Evolutionary conservation across 2,329 filamentous ascomycete species (phyloP).

Genomic region (Botryosphaeria dothidea): DNA sequence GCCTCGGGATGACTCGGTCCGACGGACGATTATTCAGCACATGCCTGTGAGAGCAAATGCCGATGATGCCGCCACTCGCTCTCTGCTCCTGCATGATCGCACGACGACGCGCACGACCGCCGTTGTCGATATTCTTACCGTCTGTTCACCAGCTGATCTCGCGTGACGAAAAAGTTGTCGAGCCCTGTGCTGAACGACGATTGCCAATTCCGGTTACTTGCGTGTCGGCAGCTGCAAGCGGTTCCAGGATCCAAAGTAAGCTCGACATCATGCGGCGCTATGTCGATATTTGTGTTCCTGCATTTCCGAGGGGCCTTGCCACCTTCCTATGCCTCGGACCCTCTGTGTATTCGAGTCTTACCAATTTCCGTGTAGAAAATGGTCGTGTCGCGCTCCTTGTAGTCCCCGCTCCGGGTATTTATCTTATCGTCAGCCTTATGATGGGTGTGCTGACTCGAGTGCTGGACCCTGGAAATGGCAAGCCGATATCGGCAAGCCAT

Average conservation of each 20-base stretch:
- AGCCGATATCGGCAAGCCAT: neutral
- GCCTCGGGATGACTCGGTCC: constrained; percentile 3
- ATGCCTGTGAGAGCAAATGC: neutral
- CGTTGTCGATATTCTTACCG: neutral
- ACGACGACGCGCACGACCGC: too few relatives aligned
- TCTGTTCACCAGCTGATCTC: neutral
- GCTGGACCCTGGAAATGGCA: neutral
- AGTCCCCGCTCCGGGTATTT: neutral
- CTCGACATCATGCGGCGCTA: neutral
- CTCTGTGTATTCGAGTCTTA: too few relatives aligned
- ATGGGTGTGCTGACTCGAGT: neutral
- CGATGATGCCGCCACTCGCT: neutral
- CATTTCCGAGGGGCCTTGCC: neutral
- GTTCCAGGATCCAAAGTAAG: neutral
- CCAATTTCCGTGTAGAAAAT: neutral
- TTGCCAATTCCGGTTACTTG: neutral
- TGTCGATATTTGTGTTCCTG: neutral
- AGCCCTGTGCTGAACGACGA: neutral
- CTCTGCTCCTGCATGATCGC: neutral
- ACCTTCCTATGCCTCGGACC: neutral
- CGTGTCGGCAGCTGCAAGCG: neutral
- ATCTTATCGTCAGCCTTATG: neutral
- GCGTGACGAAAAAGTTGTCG: neutral
- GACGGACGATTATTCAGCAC: constrained; percentile 3
- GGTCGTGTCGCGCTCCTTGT: neutral